Base-by-base conservation (phyloP, 495 filamentous ascomycete species). In the Penicillium coffeae region DNA sequence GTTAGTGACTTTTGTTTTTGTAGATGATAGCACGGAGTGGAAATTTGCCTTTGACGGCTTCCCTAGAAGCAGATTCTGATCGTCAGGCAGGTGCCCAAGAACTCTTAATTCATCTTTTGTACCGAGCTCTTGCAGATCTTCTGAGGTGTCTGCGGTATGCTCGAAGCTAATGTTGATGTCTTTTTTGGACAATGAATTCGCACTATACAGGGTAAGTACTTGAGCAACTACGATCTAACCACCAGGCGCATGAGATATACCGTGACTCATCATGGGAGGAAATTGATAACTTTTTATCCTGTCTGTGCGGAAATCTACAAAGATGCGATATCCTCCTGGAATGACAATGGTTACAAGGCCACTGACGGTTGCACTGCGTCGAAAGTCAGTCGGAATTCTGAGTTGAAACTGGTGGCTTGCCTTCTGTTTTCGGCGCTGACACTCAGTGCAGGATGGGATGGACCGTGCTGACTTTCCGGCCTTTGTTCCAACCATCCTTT, bases 381-480 rank as follows among this genome's bases (percentile, higher is more conserved):
- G 42, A 39, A 48, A 16, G 47, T 57, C 20, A 57, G 53, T 36
- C 4, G 35, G 12, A 4, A 12, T 32, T 32, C 21, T 18, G 1
- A 15, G 15, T 12, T 42, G 32, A 20, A n/a, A 12, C 20, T 8
- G 34, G 20, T 15, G 18, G 36, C 52, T 57, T 56, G 52, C 65
- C 58, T 69, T 69, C 37, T 71, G 68, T 40, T 69, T 71, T 34
- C 68, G 63, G 3, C 65, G 51, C 39, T 66, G 60, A 38, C 67
- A 71, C 30, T 67, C 64, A 1, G 63, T 63, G 45, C 63, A 71
- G 20, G 68, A 54, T 21, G 61, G 54, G 4, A 55, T 45, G 2
- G 47, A 16, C 12, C 55, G 51, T 41, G 42, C 32, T 30, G 55
- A 8, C 33, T 54, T 65, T 15, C 41, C 51, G 3, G 34, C 22